Base-by-base conservation (phyloP, 768 basidiomycete genomes). In the Leucocoprinus leucothites region DNA sequence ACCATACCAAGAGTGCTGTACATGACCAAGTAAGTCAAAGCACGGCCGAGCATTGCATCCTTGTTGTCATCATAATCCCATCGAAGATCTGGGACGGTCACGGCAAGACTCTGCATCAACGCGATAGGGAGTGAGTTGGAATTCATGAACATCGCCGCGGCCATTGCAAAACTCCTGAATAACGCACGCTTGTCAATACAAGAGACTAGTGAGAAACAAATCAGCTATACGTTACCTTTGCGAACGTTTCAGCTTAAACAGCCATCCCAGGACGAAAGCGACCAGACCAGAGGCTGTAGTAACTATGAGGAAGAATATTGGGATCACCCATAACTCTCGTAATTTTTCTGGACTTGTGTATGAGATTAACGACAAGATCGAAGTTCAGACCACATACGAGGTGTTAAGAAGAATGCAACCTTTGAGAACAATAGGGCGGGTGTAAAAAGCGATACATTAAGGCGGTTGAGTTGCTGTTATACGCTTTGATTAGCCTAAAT, bases 1-100 rank as follows among this genome's bases (percentile, higher is more conserved):
- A 98, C 84, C 94, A 96, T 96, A 42, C 97, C 97, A 28, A 98
- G 78, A 0, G 95, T 97, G 56, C 91, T 94, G 68, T 95, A 95
- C 19, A 98, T 77, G 6, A 97, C 91, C 43, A 96, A 80, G 65
- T 96, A 95, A 0, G 89, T 89, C 53, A 96, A 73, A 0, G 91
- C 93, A 7, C 97, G 81, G 26, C 95, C 95, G 26, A 98, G 80
- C 91, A 96, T 98, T 21, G 87, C 85, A 60, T 95, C 81, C 60
- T 83, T 79, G 64, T 83, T 89, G 66, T 98, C 95, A 52, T 90
- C 82, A 2, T 73, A 58, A 8, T 79, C 86, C 92, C 94, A 94
- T 63, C 87, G 89, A 28, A 96, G 77, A 3, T 84, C 84, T 0
- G 86, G 86, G 0, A 96, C 92, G 11, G 90, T 87, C 53, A 88